These are phyloP conservation scores for Cladosporium sp. DNA, from an alignment of 2,329 filamentous ascomycete species.

Conservation along the genomic window DNA sequence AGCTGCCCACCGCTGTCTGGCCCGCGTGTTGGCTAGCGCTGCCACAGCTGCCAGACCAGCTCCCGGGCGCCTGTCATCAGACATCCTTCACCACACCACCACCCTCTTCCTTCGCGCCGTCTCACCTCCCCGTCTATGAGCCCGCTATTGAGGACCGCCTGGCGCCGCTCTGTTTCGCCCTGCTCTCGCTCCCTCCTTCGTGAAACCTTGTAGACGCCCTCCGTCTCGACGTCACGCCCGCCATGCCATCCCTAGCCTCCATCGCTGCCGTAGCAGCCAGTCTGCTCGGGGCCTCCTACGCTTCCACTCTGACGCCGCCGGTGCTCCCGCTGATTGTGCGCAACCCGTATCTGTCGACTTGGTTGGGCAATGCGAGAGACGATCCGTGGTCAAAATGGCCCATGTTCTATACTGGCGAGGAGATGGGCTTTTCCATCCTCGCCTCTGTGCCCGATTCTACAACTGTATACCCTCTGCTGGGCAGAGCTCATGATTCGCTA, in stretches of 20 bases:
- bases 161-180: slow-evolving; percentile 8
- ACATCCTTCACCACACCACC: neutral
- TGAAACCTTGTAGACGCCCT: slow-evolving; percentile 6
- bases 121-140: neutral
- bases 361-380: slow-evolving; percentile 63
- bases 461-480: slow-evolving; percentile 60
- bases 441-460: slow-evolving; percentile 58
- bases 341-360: slow-evolving; percentile 50
- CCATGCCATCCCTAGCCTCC: slow-evolving; percentile 19
- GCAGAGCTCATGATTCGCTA: slow-evolving; percentile 62
- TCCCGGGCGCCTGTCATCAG: slow-evolving; percentile 2
- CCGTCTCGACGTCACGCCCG: slow-evolving; percentile 1
- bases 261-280: slow-evolving; percentile 20
- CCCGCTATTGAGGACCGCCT: slow-evolving; percentile 7
- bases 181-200: neutral
- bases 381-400: slow-evolving; percentile 81
- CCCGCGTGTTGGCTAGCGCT: neutral
- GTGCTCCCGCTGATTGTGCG: slow-evolving; percentile 49
- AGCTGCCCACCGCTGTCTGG: neutral
- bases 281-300: slow-evolving; percentile 35
- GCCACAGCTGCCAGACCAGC: neutral
- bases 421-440: slow-evolving; percentile 61
- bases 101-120: neutral
- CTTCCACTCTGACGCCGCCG: slow-evolving; percentile 53
- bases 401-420: slow-evolving; percentile 72